Conservation (phyloP, 1,284 basidiomycete genomes). For the Cryptococcus deneoformans region DNA sequence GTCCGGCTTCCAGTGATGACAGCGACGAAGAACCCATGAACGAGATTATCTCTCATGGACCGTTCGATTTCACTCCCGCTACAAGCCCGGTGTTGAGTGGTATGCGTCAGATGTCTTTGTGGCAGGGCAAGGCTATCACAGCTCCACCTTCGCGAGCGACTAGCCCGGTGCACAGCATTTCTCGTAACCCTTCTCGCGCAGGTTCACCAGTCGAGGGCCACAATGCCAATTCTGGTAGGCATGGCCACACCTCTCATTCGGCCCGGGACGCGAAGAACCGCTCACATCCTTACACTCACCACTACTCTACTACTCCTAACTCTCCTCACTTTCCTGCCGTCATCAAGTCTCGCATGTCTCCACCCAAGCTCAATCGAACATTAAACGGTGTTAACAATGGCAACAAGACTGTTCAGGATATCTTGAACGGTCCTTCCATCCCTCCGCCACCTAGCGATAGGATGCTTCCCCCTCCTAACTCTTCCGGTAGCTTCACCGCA, state of each 20-base stretch:
- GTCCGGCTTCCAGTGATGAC: conserved; percentile 43
- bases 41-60: conserved; percentile 22
- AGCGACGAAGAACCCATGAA: conserved; percentile 43
- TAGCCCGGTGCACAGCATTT: conserved; percentile 32
- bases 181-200: conserved; percentile 38
- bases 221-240: conserved; percentile 46
- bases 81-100: conserved; percentile 82
- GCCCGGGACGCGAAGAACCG: conserved; percentile 47
- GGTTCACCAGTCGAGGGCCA: conserved; percentile 44
- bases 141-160: conserved; percentile 44
- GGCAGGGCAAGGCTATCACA: conserved; percentile 40
- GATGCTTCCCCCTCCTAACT: conserved; percentile 43
- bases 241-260: conserved; percentile 44
- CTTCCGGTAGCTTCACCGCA: conserved; percentile 25
- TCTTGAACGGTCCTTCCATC: conserved; percentile 46
- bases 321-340: conserved; percentile 33
- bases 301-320: conserved; percentile 34
- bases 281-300: conserved; percentile 42
- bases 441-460: conserved; percentile 44
- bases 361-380: conserved; percentile 32
- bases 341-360: conserved; percentile 38
- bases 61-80: conserved; percentile 44
- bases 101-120: conserved; percentile 58
- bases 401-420: conserved; percentile 44
- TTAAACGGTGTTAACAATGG: conserved; percentile 10